Evolutionary conservation across 768 basidiomycete genomes (phyloP).

Genomic region (Boletus vinaceobasis): DNA sequence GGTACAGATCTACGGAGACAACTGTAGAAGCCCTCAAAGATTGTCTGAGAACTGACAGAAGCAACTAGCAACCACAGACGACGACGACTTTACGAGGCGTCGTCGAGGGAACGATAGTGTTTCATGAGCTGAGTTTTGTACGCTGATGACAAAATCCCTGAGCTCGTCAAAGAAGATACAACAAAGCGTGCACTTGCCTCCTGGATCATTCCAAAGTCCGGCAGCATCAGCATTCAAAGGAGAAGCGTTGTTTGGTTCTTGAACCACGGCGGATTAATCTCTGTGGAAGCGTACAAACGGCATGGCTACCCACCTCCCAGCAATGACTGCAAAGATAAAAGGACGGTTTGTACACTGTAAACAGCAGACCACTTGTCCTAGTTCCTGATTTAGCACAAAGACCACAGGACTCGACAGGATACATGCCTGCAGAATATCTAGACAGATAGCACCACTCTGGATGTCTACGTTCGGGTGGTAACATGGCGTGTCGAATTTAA

Average conservation of each 20-base stretch:
- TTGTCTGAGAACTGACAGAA: neutral
- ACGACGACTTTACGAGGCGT: conserved; percentile 27
- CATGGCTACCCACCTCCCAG: conserved; percentile 65
- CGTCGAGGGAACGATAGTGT: conserved; percentile 59
- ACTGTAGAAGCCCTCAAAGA: neutral
- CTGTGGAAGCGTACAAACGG: neutral
- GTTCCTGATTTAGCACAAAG: conserved; percentile 5
- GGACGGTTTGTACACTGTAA: conserved; percentile 86
- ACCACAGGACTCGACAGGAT: too few species aligned
- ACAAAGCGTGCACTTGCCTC: conserved; percentile 40
- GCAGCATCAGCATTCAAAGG: conserved; percentile 88
- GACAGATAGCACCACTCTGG: conserved; percentile 69
- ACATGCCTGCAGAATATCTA: conserved; percentile 81
- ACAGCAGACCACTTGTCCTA: conserved; percentile 94
- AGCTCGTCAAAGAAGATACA: neutral
- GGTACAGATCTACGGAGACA: conserved; percentile 15
- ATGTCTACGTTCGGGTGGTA: conserved; percentile 92
- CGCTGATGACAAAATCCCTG: conserved; percentile 35
- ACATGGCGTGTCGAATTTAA: conserved; percentile 87
- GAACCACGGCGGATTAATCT: conserved; percentile 1
- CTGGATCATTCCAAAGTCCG: conserved; percentile 69
- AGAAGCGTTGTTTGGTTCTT: conserved; percentile 92
- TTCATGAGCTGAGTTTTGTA: conserved; percentile 72
- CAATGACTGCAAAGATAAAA: conserved; percentile 83
- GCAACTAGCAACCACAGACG: neutral